Evolutionary conservation across 2,329 filamentous ascomycete genomes (phyloP).

Genomic region (Penicillium sumatraense): DNA sequence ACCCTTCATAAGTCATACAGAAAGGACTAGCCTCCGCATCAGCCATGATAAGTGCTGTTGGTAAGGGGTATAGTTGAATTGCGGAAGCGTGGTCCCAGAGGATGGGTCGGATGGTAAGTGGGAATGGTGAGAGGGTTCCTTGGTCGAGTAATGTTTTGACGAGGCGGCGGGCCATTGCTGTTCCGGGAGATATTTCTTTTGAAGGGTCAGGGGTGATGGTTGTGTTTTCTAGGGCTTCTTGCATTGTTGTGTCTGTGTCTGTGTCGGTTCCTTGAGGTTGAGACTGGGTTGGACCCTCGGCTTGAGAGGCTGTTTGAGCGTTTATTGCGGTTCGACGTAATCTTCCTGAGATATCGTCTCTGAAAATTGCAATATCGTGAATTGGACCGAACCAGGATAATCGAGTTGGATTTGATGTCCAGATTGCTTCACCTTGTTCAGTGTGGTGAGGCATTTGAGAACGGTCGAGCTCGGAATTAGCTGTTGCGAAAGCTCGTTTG

Average conservation of each 20-base stretch:
- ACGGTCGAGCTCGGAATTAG: slow-evolving; percentile 70
- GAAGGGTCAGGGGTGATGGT: slow-evolving; percentile 39
- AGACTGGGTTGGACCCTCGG: too few species aligned
- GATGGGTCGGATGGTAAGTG: slow-evolving; percentile 75
- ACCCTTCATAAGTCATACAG: slow-evolving; percentile 89
- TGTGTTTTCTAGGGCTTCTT: slow-evolving; percentile 30
- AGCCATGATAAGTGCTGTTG: slow-evolving; percentile 79
- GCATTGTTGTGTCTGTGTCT: slow-evolving; percentile 27
- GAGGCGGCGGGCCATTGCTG: slow-evolving; percentile 69
- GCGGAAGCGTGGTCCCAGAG: slow-evolving; percentile 85
- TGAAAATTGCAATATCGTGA: slow-evolving; percentile 83
- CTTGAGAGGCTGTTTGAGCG: slow-evolving; percentile 65
- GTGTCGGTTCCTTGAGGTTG: slow-evolving; percentile 24
- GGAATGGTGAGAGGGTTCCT: slow-evolving; percentile 85
- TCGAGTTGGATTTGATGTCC: slow-evolving; percentile 85
- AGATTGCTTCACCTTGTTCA: slow-evolving; percentile 79
- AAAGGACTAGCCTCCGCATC: slow-evolving; percentile 84
- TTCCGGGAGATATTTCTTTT: slow-evolving; percentile 30
- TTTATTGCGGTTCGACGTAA: slow-evolving; percentile 76
- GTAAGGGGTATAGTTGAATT: slow-evolving; percentile 84
- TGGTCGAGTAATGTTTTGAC: slow-evolving; percentile 93
- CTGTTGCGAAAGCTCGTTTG: slow-evolving; percentile 76
- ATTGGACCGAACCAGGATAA: slow-evolving; percentile 83
- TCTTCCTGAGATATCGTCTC: slow-evolving; percentile 83
- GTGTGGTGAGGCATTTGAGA: slow-evolving; percentile 53